phyloP scores from a whole-genome alignment of 257 asterid species.

The Prunella vulgaris region DNA sequence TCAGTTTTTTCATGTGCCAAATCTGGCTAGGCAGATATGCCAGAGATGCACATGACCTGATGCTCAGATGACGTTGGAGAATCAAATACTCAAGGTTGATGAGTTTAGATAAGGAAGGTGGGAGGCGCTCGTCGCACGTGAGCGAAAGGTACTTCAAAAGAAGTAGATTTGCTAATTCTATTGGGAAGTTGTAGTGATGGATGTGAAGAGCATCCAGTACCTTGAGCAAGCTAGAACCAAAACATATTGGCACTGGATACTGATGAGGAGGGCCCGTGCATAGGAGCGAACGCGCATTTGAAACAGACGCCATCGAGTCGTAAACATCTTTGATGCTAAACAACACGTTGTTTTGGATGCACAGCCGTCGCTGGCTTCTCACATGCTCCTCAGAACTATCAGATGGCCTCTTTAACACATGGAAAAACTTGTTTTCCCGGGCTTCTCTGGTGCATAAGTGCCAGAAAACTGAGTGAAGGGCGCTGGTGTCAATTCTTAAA shows the following conservation, averaged over 20 bases:
- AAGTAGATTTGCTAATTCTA: neutral
- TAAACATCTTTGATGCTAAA: neutral
- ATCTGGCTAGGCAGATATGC: neutral
- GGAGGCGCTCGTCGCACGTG: neutral
- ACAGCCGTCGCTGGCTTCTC: neutral
- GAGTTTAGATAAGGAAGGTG: neutral
- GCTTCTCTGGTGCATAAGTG: neutral
- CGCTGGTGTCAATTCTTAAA: neutral
- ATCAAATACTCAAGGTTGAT: neutral
- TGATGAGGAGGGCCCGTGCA: neutral
- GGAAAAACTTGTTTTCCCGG: neutral
- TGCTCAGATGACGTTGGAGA: neutral
- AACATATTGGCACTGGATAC: neutral
- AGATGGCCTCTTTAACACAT: neutral
- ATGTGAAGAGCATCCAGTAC: slow-evolving; percentile 4
- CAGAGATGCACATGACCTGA: neutral
- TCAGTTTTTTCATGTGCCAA: neutral
- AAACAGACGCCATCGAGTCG: neutral
- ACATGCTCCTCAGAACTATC: neutral
- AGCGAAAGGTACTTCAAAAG: slow-evolving; percentile 10
- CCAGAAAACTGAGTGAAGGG: slow-evolving; percentile 16
- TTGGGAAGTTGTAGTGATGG: neutral
- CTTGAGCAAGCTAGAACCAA: neutral
- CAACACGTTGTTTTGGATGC: neutral
- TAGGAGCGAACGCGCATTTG: neutral